These are phyloP conservation scores for Penicillium fimorum DNA, from an alignment of 495 filamentous ascomycete genomes.

Conservation along the genomic window DNA sequence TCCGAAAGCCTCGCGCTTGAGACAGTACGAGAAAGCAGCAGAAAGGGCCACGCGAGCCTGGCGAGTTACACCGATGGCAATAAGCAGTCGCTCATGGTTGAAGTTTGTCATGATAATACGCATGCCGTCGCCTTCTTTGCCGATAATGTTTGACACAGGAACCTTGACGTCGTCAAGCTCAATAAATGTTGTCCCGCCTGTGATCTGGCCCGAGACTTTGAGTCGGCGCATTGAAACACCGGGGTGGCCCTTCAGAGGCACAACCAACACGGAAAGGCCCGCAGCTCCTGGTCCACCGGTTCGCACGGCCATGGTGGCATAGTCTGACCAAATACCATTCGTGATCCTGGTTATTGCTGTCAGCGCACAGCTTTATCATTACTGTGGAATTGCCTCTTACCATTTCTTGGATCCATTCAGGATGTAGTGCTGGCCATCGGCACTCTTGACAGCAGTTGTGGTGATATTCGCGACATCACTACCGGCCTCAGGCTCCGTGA, in stretches of 20 bases:
- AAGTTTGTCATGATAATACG: conserved; percentile 79
- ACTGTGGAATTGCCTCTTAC: conserved; percentile 24
- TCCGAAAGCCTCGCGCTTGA: conserved; percentile 74
- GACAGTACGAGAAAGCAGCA: conserved; percentile 63
- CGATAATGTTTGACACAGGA: conserved; percentile 66
- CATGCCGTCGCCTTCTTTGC: conserved; percentile 70
- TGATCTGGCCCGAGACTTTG: conserved; percentile 56
- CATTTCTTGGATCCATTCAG: conserved; percentile 81
- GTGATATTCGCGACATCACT: conserved; percentile 69
- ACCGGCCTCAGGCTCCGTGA: conserved; percentile 73
- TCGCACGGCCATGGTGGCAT: conserved; percentile 71
- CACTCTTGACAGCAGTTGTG: conserved; percentile 62
- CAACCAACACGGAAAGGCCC: conserved; percentile 64
- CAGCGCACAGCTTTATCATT: background rate
- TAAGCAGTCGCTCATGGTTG: conserved; percentile 73
- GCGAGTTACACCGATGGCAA: conserved; percentile 61
- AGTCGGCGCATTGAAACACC: conserved; percentile 67
- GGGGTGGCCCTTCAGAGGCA: conserved; percentile 60
- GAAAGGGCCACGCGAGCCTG: conserved; percentile 62
- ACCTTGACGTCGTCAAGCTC: conserved; percentile 72
- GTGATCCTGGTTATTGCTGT: conserved; percentile 56
- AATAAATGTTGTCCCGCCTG: conserved; percentile 72
- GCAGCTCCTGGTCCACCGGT: conserved; percentile 62
- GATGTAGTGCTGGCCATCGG: conserved; percentile 65
- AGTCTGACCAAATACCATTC: conserved; percentile 74